Evolutionary conservation across 495 filamentous ascomycete genomes (phyloP).

Genomic region (Neurospora sp.): DNA sequence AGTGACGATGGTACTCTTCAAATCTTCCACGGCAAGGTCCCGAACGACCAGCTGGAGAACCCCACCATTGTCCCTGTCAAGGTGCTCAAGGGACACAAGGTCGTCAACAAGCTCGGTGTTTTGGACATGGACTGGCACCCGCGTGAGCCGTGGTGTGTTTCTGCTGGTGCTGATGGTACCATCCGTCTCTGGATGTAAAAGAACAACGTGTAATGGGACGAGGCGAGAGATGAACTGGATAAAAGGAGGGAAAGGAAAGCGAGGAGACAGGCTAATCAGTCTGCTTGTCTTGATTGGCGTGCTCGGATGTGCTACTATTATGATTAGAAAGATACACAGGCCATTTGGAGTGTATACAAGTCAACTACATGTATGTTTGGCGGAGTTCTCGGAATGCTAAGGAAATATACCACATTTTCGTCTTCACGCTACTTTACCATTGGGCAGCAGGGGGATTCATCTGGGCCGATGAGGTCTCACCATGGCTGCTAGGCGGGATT

Average conservation of each 20-base stretch:
- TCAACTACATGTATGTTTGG: background rate
- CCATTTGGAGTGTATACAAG: background rate
- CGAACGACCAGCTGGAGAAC: conserved; percentile 88
- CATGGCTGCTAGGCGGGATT: background rate
- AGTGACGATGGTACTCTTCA: conserved; percentile 90
- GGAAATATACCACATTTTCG: background rate
- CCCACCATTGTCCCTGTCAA: conserved; percentile 93
- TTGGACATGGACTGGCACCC: conserved; percentile 94
- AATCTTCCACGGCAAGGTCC: conserved; percentile 93
- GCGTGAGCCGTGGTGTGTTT: conserved; percentile 82
- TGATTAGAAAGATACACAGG: background rate
- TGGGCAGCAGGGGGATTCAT: background rate
- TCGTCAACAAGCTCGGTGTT: conserved; percentile 71
- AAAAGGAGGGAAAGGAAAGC: background rate
- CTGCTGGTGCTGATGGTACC: conserved; percentile 88
- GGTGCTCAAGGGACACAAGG: conserved; percentile 81
- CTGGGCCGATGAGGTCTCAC: background rate
- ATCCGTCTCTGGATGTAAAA: conserved; percentile 36
- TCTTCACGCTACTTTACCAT: background rate
- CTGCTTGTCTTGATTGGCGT: background rate
- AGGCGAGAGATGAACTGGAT: background rate
- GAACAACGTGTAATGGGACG: background rate
- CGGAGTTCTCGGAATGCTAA: background rate
- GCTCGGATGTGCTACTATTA: background rate
- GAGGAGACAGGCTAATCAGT: background rate